Conservation (phyloP, 176 grass and related monocot species). For the Musa troglodytarum region DNA sequence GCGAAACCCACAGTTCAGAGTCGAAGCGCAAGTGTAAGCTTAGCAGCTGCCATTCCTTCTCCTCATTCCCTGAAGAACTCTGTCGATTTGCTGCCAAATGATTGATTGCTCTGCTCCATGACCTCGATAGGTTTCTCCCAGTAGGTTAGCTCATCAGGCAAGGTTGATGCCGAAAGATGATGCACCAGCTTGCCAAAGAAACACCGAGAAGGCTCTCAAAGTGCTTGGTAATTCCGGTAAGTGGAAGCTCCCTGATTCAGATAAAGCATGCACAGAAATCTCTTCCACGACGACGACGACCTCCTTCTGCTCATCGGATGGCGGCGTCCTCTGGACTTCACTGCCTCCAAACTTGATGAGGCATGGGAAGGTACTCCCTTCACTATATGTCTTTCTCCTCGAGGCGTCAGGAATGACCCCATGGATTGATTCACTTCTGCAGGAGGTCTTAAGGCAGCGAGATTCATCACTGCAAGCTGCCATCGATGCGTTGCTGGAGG, state of each 20-base stretch:
- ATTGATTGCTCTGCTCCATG: neutral
- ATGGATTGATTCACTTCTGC: neutral
- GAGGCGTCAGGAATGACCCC: neutral
- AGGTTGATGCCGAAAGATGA: conserved; percentile 2
- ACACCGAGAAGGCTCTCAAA: conserved; percentile 61
- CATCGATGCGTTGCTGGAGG: conserved; percentile 70
- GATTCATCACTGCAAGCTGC: conserved; percentile 54
- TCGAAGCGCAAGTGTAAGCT: conserved; percentile 45
- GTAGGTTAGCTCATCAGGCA: conserved; percentile 24
- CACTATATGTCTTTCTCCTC: neutral
- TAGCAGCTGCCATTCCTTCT: too few relatives aligned
- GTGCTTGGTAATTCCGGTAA: conserved; percentile 37
- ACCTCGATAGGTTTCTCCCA: conserved; percentile 43
- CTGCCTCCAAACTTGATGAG: conserved; percentile 52
- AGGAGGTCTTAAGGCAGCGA: conserved; percentile 75
- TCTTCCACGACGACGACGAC: too few relatives aligned
- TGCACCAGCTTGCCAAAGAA: conserved; percentile 25
- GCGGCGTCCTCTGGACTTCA: conserved; percentile 33
- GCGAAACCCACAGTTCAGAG: conserved; percentile 22
- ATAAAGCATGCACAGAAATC: neutral
- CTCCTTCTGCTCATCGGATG: too few relatives aligned
- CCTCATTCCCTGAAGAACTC: too few relatives aligned
- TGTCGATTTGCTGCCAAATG: too few relatives aligned
- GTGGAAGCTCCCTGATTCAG: conserved; percentile 27
- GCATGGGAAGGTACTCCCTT: conserved; percentile 50